Percentiles rank a stretch among this genome's conserved stretches.
Conservation (phyloP, 192 early-diverging fungal genomes). For the Gonapodya sp. region DNA sequence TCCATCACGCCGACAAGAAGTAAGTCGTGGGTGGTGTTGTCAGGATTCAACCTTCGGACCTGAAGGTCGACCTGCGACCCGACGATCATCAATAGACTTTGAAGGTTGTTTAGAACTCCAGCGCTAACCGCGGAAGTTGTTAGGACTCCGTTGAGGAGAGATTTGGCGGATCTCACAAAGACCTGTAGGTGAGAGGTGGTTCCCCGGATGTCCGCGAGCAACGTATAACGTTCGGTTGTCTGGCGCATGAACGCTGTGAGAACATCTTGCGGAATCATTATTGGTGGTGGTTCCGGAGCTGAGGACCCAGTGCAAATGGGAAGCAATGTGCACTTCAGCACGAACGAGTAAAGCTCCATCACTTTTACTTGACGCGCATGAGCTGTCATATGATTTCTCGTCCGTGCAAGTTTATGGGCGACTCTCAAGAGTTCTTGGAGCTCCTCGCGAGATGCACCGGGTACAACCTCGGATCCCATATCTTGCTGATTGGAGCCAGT, state of each 20-base stretch:
- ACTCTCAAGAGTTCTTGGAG: neutral
- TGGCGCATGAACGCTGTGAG: neutral
- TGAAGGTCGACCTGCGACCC: neutral
- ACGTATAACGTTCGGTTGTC: neutral
- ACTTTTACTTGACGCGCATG: neutral
- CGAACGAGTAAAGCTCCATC: neutral
- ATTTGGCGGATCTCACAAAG: neutral
- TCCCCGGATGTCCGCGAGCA: neutral
- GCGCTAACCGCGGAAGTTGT: neutral
- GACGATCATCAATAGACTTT: neutral
- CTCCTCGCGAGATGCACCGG: neutral
- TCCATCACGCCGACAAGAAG: neutral
- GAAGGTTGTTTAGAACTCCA: neutral
- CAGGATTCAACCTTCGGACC: neutral
- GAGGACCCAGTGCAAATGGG: neutral
- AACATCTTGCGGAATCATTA: neutral
- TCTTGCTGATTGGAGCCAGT: too few species aligned
- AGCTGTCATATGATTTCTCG: slow-evolving; percentile 1
- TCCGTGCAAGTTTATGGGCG: neutral
- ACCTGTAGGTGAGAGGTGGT: neutral
- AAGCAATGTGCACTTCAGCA: neutral
- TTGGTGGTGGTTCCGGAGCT: neutral
- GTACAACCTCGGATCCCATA: too few species aligned
- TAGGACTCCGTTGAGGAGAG: neutral
- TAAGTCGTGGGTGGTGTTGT: neutral